phyloP scores from a whole-genome alignment of 768 basidiomycete species.

The Pluteus cervinus region DNA sequence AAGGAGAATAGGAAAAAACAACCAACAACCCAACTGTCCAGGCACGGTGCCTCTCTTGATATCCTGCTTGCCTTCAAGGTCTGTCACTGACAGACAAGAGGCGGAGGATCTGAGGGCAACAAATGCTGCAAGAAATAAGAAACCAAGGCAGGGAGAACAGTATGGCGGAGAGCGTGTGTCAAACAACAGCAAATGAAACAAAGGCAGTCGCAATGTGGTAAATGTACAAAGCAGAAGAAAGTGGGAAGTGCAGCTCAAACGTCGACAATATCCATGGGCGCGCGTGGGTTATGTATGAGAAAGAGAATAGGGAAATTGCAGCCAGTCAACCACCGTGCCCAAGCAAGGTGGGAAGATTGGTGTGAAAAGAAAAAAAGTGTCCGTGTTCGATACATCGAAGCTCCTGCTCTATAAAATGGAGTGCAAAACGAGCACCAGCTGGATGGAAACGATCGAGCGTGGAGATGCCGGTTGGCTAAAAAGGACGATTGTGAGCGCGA shows the following conservation, averaged over 20 bases:
- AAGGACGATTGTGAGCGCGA: too few species aligned
- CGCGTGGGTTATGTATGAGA: constrained; percentile 12
- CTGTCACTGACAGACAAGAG: constrained; percentile 27
- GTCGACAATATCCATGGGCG: constrained; percentile 23
- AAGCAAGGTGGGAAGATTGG: constrained; percentile 14
- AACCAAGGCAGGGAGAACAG: constrained; percentile 5
- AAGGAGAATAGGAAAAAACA: too few species aligned
- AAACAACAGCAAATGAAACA: constrained; percentile 6
- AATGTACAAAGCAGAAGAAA: too few species aligned
- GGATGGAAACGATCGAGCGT: too few species aligned
- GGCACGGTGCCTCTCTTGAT: constrained; percentile 72
- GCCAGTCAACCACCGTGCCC: constrained; percentile 9
- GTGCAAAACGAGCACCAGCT: too few species aligned
- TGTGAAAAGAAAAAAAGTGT: constrained; percentile 72
- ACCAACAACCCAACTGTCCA: too few species aligned
- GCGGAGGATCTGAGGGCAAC: constrained; percentile 68
- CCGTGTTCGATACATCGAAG: constrained; percentile 54
- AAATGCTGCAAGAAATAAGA: constrained; percentile 23
- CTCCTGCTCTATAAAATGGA: not conserved
- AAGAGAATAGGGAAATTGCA: constrained; percentile 5
- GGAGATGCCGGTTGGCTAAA: too few species aligned
- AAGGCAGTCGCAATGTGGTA: too few species aligned
- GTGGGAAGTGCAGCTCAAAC: too few species aligned
- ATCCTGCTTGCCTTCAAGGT: constrained; percentile 51
- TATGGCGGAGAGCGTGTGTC: constrained; percentile 3